Conservation (phyloP, 176 grass and related monocot species). For the Metroxylon sagu region DNA sequence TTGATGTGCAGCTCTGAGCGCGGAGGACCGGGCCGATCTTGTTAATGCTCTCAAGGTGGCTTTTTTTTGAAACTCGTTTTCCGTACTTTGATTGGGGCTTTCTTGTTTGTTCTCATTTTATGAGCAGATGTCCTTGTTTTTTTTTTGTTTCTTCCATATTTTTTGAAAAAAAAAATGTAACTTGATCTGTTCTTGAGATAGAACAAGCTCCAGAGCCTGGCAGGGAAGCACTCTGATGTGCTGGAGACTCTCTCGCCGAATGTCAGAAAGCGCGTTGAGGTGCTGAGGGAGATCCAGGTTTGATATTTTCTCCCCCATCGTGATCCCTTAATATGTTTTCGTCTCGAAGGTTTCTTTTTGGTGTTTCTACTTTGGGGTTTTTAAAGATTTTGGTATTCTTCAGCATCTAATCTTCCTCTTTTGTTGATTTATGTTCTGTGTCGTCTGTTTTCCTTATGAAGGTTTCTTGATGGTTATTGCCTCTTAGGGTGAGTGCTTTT, state of each 20-base stretch:
- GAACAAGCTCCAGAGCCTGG: slow-evolving; percentile 2
- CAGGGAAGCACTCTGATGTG: neutral
- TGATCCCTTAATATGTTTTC: too few species aligned
- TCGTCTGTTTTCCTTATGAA: too few species aligned
- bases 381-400: too few species aligned
- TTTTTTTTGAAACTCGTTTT: neutral
- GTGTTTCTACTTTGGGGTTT: too few species aligned
- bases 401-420: too few species aligned
- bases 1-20: neutral
- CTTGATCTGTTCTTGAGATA: neutral
- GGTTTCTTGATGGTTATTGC: too few species aligned
- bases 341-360: too few species aligned
- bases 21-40: neutral
- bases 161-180: too few species aligned
- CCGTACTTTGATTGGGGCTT: neutral
- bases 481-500: too few species aligned
- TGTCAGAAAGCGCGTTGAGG: slow-evolving; percentile 8
- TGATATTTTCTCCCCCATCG: neutral
- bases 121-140: neutral
- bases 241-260: slow-evolving; percentile 1
- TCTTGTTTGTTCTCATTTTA: neutral
- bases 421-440: too few species aligned
- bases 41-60: slow-evolving; percentile 1
- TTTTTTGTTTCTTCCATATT: neutral
- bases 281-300: slow-evolving; percentile 14